A percentile compares a stretch with the other conserved stretches of the same genome.
Evolutionary conservation across 1,139 yeast genomes (phyloP).

Genomic region (Protomyces gravidus): DNA sequence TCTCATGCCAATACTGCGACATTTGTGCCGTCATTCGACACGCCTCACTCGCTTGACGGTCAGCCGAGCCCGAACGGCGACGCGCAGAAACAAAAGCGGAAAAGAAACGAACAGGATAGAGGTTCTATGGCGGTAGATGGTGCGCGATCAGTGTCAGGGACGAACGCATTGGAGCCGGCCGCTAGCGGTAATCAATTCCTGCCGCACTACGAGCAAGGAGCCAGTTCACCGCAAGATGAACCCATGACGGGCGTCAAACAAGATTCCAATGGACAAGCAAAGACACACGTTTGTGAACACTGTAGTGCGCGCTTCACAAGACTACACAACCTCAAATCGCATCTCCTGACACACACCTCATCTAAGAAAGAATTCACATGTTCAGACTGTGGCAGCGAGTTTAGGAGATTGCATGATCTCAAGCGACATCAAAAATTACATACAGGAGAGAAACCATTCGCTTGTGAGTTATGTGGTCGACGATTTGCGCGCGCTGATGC

Average conservation of each 20-base stretch:
- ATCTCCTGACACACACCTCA: conserved; percentile 60
- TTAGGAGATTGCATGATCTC: conserved; percentile 70
- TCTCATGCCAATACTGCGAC: neutral
- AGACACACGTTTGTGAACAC: conserved; percentile 50
- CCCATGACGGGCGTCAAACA: neutral
- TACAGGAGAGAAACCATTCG: conserved; percentile 68
- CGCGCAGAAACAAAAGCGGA: neutral
- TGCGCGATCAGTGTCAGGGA: neutral
- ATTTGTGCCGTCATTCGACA: neutral
- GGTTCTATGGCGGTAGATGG: neutral
- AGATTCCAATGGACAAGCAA: neutral
- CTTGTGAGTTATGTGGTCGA: conserved; percentile 59
- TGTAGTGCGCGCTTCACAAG: conserved; percentile 64
- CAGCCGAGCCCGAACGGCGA: neutral
- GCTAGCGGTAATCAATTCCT: neutral
- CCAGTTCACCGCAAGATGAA: neutral
- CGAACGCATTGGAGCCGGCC: neutral
- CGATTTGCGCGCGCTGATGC: conserved; percentile 75
- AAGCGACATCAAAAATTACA: conserved; percentile 72
- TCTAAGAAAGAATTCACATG: conserved; percentile 65
- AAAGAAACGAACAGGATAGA: neutral
- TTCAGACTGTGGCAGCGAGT: conserved; percentile 57
- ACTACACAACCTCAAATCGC: conserved; percentile 70
- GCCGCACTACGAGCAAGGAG: neutral
- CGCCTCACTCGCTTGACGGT: neutral